Evolutionary conservation across 2,329 filamentous ascomycete species (phyloP).

Genomic region (Penicillium expansum): DNA sequence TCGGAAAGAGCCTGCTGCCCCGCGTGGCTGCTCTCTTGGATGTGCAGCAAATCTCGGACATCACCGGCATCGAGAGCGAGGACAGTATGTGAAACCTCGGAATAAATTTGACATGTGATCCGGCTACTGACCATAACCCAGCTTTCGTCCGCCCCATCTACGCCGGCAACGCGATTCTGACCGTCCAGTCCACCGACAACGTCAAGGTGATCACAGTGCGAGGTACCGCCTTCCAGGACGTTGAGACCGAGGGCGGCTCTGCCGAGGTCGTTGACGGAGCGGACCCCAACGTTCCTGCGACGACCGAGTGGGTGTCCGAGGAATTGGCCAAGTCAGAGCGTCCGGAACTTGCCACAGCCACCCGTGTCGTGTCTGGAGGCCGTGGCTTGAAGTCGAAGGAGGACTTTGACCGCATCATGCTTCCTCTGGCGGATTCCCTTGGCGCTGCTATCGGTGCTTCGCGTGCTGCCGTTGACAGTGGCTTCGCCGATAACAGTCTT

Average conservation of each 20-base stretch:
- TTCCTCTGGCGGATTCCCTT: constrained; percentile 85
- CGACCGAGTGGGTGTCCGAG: constrained; percentile 89
- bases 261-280: constrained; percentile 75
- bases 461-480: constrained; percentile 91
- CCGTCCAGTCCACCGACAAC: constrained; percentile 81
- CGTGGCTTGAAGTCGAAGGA: constrained; percentile 96
- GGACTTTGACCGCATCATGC: constrained; percentile 90
- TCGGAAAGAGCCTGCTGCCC: constrained; percentile 92
- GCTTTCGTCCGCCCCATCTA: constrained; percentile 95
- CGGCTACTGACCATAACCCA: constrained; percentile 30
- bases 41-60: constrained; percentile 88
- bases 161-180: constrained; percentile 94
- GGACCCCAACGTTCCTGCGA: constrained; percentile 72
- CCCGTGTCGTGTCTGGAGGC: constrained; percentile 86
- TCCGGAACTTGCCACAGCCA: constrained; percentile 86
- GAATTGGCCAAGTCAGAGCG: constrained; percentile 90
- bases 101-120: constrained; percentile 19
- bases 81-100: constrained; percentile 58
- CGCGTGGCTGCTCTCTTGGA: constrained; percentile 89
- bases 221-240: constrained; percentile 83
- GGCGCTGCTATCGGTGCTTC: constrained; percentile 96
- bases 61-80: constrained; percentile 80
- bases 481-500: constrained; percentile 96
- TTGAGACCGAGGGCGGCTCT: constrained; percentile 67
- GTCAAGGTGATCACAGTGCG: constrained; percentile 90